These are phyloP conservation scores for Aphanomyces stellatus DNA, from an alignment of 352 stramenopile species.

Conservation along the genomic window DNA sequence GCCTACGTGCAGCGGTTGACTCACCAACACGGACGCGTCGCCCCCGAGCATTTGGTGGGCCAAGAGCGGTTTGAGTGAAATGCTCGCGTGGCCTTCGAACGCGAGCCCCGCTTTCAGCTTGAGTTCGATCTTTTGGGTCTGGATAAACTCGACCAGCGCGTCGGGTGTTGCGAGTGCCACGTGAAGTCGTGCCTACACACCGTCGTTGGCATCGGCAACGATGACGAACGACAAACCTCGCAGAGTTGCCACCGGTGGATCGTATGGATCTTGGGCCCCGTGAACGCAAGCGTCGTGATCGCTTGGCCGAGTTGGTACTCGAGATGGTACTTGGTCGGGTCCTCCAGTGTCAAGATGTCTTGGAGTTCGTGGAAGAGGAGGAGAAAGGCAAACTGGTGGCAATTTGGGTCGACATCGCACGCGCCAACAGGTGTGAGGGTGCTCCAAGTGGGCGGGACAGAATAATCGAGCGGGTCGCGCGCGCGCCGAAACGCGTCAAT, in stretches of 20 bases:
- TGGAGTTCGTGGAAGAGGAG: slow-evolving; percentile 83
- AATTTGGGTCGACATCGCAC: slow-evolving; percentile 61
- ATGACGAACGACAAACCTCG: too few relatives aligned
- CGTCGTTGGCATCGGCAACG: too few relatives aligned
- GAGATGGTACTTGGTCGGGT: slow-evolving; percentile 58
- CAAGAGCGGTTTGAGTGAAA: slow-evolving; percentile 47
- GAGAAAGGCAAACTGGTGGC: slow-evolving; percentile 48
- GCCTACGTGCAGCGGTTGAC: slow-evolving; percentile 25
- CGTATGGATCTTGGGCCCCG: slow-evolving; percentile 72
- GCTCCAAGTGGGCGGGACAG: neutral
- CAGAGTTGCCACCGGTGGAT: slow-evolving; percentile 77
- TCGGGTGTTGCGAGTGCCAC: slow-evolving; percentile 58
- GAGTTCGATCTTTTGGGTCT: slow-evolving; percentile 56
- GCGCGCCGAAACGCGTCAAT: slow-evolving; percentile 22
- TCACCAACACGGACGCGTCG: neutral
- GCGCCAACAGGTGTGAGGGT: slow-evolving; percentile 24
- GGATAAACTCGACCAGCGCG: too few relatives aligned
- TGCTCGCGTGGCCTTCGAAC: slow-evolving; percentile 44
- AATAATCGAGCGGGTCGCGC: slow-evolving; percentile 14
- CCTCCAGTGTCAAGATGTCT: slow-evolving; percentile 43
- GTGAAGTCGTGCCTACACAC: slow-evolving; percentile 35
- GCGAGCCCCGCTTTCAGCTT: slow-evolving; percentile 43
- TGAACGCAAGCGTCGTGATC: slow-evolving; percentile 46
- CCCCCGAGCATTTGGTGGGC: slow-evolving; percentile 7
- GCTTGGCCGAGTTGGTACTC: slow-evolving; percentile 70